Conservation (phyloP, 352 stramenopile species). For the Globisporangium viniferum region DNA sequence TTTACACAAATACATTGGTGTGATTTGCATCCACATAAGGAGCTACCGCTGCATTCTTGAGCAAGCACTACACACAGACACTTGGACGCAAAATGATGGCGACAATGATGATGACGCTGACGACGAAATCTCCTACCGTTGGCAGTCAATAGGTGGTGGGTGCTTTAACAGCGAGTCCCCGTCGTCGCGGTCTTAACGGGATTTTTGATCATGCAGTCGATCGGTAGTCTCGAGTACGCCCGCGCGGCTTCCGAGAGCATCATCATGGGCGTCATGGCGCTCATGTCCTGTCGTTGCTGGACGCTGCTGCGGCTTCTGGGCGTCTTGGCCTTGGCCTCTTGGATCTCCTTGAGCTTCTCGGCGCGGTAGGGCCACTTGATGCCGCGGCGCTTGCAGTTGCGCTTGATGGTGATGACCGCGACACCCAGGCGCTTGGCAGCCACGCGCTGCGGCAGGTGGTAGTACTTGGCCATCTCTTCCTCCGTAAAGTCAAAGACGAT, state of each 20-base stretch:
- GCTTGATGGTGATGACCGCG: slow-evolving; percentile 56
- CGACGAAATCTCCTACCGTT: neutral
- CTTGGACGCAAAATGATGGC: neutral
- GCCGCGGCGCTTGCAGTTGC: slow-evolving; percentile 53
- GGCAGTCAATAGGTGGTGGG: neutral
- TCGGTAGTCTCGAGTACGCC: slow-evolving; percentile 34
- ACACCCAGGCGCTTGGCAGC: slow-evolving; percentile 52
- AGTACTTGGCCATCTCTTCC: slow-evolving; percentile 53
- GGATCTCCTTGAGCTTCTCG: slow-evolving; percentile 49
- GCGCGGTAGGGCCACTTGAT: slow-evolving; percentile 61
- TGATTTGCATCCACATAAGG: neutral
- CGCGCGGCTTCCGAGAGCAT: slow-evolving; percentile 36
- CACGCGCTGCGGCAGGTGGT: slow-evolving; percentile 50
- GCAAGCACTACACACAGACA: neutral
- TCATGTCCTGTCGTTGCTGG: slow-evolving; percentile 12
- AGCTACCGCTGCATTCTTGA: neutral
- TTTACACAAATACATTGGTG: neutral
- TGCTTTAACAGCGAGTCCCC: neutral
- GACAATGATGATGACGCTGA: neutral
- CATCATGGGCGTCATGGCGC: slow-evolving; percentile 7
- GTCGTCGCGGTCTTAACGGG: neutral
- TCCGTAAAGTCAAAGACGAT: slow-evolving; percentile 54
- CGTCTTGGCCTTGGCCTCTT: slow-evolving; percentile 17
- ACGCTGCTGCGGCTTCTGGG: no score
- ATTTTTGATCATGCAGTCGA: slow-evolving; percentile 32